These are phyloP conservation scores for Globisporangium abappressorium DNA, from an alignment of 352 stramenopile genomes.

Conservation along the genomic window DNA sequence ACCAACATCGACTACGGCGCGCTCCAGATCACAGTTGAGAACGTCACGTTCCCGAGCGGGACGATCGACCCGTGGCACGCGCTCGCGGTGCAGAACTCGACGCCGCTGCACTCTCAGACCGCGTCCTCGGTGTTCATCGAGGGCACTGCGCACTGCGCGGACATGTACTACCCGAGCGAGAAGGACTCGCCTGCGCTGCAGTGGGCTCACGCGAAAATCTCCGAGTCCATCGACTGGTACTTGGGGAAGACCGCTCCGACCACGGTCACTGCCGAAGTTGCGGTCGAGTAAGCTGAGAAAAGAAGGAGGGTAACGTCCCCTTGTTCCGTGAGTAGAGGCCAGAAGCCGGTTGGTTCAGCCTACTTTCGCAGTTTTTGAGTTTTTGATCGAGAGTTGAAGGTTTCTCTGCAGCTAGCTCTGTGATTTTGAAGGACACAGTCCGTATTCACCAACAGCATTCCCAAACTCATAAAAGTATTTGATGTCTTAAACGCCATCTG, in stretches of 20 bases:
- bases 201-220: conserved; percentile 71
- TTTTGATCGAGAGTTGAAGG: no score
- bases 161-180: conserved; percentile 77
- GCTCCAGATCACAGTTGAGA: conserved; percentile 72
- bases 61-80: conserved; percentile 86
- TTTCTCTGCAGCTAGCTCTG: no score
- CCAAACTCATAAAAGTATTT: no score
- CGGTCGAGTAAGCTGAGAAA: not conserved
- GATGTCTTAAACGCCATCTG: no score
- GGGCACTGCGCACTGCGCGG: conserved; percentile 75
- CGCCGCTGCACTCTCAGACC: conserved; percentile 47
- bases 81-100: conserved; percentile 73
- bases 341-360: no score
- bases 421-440: no score
- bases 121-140: conserved; percentile 72
- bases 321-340: no score
- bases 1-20: conserved; percentile 80
- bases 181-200: conserved; percentile 49
- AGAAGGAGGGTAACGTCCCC: no score
- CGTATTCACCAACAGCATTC: no score
- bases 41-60: conserved; percentile 78
- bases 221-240: conserved; percentile 41
- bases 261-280: not conserved
- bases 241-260: conserved; percentile 15
- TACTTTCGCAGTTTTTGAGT: no score